These are phyloP conservation scores for Pseudocercospora vitis DNA, from an alignment of 2,329 filamentous ascomycete species.

Conservation along the genomic window DNA sequence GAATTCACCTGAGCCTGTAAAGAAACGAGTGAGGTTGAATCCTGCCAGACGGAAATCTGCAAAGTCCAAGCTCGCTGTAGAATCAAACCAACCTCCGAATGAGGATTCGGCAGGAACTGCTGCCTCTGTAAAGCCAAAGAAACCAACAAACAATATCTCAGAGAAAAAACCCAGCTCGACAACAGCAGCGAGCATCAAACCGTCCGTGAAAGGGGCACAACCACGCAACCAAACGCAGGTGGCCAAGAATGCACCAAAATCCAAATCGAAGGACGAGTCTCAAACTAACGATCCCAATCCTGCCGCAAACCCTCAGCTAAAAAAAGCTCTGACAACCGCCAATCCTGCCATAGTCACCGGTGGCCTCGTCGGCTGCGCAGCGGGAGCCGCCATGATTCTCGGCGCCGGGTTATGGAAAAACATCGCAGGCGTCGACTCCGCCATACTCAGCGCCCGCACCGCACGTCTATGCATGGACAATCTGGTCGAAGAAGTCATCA, in stretches of 20 bases:
- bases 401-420: constrained; percentile 32
- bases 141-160: not conserved
- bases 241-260: not conserved
- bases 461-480: constrained; percentile 34
- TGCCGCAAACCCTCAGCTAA: not conserved
- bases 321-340: constrained; percentile 23
- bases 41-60: constrained; percentile 28
- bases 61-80: constrained; percentile 12
- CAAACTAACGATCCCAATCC: not conserved
- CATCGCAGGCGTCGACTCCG: constrained; percentile 29
- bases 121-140: too few relatives aligned
- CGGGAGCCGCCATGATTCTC: constrained; percentile 31
- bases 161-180: not conserved
- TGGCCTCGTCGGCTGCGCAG: constrained; percentile 33
- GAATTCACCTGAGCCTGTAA: not conserved
- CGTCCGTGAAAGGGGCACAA: not conserved
- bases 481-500: constrained; percentile 31
- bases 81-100: too few relatives aligned
- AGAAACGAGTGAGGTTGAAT: constrained; percentile 25
- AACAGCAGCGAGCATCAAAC: not conserved
- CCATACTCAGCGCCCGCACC: constrained; percentile 29
- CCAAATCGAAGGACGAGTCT: not conserved
- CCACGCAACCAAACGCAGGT: not conserved
- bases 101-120: too few relatives aligned
- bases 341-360: constrained; percentile 31